phyloP scores from a whole-genome alignment of 129 eudicot species.

The Heracleum sosnowskyi region DNA sequence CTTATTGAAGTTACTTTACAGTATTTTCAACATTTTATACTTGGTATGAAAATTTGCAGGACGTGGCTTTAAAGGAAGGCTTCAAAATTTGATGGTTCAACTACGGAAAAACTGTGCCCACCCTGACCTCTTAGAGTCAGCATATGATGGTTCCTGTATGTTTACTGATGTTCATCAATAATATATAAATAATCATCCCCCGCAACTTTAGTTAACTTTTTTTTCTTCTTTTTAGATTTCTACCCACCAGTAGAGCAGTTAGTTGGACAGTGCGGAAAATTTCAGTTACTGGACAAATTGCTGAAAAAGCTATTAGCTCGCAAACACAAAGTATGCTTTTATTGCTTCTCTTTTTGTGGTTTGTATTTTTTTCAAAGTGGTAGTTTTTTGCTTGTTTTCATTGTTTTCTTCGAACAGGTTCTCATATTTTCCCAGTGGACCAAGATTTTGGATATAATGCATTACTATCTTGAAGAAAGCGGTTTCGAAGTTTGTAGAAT shows the following conservation, averaged over 20 bases:
- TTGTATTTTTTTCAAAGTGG: background rate
- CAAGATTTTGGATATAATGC: slow-evolving; percentile 80
- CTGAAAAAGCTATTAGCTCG: slow-evolving; percentile 55
- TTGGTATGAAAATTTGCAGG: slow-evolving; percentile 34
- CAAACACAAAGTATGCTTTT: slow-evolving; percentile 59
- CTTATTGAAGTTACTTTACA: background rate
- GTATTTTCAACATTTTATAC: background rate
- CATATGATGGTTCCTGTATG: slow-evolving; percentile 84
- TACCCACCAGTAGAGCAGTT: slow-evolving; percentile 89
- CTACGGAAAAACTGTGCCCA: slow-evolving; percentile 93
- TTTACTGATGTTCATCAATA: slow-evolving; percentile 4
- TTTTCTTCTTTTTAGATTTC: slow-evolving; percentile 40
- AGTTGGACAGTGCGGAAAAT: slow-evolving; percentile 92
- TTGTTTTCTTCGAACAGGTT: slow-evolving; percentile 47
- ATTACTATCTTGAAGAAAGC: slow-evolving; percentile 77
- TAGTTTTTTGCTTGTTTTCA: background rate
- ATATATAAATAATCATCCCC: background rate
- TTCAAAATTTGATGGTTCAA: slow-evolving; percentile 75
- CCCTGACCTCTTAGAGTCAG: slow-evolving; percentile 85
- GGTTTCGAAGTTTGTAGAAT: slow-evolving; percentile 78
- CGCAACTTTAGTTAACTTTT: background rate
- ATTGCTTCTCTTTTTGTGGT: background rate
- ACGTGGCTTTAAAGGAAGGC: slow-evolving; percentile 51
- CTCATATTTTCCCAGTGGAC: slow-evolving; percentile 95
- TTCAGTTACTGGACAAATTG: slow-evolving; percentile 64